Conservation (phyloP, 139 green algal species). For the Nannochloris sp. region DNA sequence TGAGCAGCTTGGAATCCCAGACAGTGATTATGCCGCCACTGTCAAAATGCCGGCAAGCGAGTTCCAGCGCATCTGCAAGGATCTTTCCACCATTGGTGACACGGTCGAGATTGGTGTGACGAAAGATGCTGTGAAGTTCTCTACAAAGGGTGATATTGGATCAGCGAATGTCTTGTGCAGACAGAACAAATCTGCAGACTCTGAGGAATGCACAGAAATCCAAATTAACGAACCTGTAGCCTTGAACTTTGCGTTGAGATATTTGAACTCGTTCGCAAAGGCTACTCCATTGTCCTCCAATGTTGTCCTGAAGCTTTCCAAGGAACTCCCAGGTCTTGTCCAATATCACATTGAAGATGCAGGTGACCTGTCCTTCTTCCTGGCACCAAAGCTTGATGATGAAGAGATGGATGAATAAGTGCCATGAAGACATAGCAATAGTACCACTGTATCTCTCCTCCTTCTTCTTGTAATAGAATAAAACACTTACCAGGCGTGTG, state of each 20-base stretch:
- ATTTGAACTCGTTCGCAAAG: slow-evolving; percentile 97
- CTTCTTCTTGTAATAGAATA: too few relatives aligned
- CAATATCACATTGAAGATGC: slow-evolving; percentile 86
- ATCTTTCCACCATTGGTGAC: slow-evolving; percentile 89
- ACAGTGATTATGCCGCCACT: slow-evolving; percentile 83
- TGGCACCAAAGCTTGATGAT: slow-evolving; percentile 72
- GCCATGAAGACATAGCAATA: neutral
- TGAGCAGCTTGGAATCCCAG: slow-evolving; percentile 94
- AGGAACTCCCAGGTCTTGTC: slow-evolving; percentile 86
- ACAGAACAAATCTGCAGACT: slow-evolving; percentile 23
- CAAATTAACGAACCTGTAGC: slow-evolving; percentile 88
- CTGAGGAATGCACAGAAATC: slow-evolving; percentile 79
- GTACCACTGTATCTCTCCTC: too few relatives aligned
- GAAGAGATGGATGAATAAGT: slow-evolving; percentile 8
- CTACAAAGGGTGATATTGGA: slow-evolving; percentile 88
- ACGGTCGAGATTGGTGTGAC: slow-evolving; percentile 82
- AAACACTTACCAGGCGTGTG: too few relatives aligned
- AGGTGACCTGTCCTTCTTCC: slow-evolving; percentile 65
- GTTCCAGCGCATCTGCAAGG: slow-evolving; percentile 82
- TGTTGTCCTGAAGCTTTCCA: slow-evolving; percentile 75
- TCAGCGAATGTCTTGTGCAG: slow-evolving; percentile 83
- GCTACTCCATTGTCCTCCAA: slow-evolving; percentile 40
- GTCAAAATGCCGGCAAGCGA: slow-evolving; percentile 82
- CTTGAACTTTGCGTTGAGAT: slow-evolving; percentile 94
- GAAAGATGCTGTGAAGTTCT: slow-evolving; percentile 98